Evolutionary conservation across 2,329 filamentous ascomycete genomes (phyloP).

Genomic region (Delphinella strobiligena): DNA sequence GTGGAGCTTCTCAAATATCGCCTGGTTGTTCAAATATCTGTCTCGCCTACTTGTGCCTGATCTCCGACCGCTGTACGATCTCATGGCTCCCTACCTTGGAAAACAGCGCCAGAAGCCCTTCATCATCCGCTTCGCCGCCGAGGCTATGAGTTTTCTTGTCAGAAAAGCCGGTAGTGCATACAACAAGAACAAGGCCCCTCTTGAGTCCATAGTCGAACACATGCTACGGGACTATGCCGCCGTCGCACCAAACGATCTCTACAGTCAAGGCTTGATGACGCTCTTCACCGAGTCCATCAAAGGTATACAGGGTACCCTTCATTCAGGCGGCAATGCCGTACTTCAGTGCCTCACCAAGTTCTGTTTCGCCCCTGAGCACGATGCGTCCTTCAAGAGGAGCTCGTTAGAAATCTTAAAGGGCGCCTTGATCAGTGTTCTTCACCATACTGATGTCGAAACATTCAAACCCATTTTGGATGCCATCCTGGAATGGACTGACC

Average conservation of each 20-base stretch:
- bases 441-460: slow-evolving; percentile 64
- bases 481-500: slow-evolving; percentile 41
- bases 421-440: slow-evolving; percentile 67
- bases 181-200: slow-evolving; percentile 55
- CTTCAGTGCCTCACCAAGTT: slow-evolving; percentile 6
- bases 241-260: slow-evolving; percentile 41
- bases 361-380: slow-evolving; percentile 7
- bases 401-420: slow-evolving; percentile 53
- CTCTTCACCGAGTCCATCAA: slow-evolving; percentile 76
- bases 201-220: slow-evolving; percentile 60
- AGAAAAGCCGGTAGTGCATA: slow-evolving; percentile 75
- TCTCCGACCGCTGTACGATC: slow-evolving; percentile 68
- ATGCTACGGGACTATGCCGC: slow-evolving; percentile 56
- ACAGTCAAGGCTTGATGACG: slow-evolving; percentile 80
- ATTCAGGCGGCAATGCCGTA: slow-evolving; percentile 38
- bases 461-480: slow-evolving; percentile 57
- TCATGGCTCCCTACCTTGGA: slow-evolving; percentile 74
- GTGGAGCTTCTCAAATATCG: slow-evolving; percentile 89
- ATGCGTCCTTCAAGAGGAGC: slow-evolving; percentile 23
- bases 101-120: slow-evolving; percentile 72
- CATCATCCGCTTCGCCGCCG: slow-evolving; percentile 83
- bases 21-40: slow-evolving; percentile 95
- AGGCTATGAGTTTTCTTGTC: slow-evolving; percentile 86
- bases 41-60: slow-evolving; percentile 78
- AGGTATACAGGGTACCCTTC: slow-evolving; percentile 45